These are phyloP conservation scores for Candida verbasci DNA, from an alignment of 805 yeast species.

Conservation along the genomic window DNA sequence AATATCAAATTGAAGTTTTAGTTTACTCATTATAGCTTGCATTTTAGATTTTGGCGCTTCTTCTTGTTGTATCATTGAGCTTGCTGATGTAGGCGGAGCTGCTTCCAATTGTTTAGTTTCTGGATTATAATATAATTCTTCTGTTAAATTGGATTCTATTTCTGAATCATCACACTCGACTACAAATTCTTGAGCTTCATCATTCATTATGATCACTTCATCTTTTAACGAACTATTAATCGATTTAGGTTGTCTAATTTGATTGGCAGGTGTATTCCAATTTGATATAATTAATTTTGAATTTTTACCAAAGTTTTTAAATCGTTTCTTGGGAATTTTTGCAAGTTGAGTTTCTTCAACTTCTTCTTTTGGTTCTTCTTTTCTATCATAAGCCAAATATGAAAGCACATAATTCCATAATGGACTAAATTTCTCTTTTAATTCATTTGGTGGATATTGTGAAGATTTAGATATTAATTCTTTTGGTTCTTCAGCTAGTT, in stretches of 20 bases:
- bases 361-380: not conserved
- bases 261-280: constrained; percentile 30
- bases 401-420: constrained; percentile 35
- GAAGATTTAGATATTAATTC: not conserved
- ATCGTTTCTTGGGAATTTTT: constrained; percentile 6
- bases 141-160: constrained; percentile 16
- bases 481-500: constrained; percentile 2
- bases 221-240: not conserved
- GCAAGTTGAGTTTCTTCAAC: not conserved
- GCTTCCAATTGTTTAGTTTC: constrained; percentile 28
- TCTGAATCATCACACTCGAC: constrained; percentile 25
- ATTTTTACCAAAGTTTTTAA: constrained; percentile 11
- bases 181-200: constrained; percentile 19
- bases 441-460: constrained; percentile 11
- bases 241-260: constrained; percentile 11
- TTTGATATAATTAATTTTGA: constrained; percentile 21
- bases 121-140: constrained; percentile 30
- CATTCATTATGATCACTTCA: not conserved
- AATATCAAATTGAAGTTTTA: constrained; percentile 2
- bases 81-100: constrained; percentile 18
- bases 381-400: constrained; percentile 28
- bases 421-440: constrained; percentile 24
- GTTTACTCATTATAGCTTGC: not conserved
- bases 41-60: not conserved
- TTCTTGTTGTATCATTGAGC: constrained; percentile 10